Evolutionary conservation across 179 eudicot species (phyloP).

Genomic region (Monotropa hypopitys): DNA sequence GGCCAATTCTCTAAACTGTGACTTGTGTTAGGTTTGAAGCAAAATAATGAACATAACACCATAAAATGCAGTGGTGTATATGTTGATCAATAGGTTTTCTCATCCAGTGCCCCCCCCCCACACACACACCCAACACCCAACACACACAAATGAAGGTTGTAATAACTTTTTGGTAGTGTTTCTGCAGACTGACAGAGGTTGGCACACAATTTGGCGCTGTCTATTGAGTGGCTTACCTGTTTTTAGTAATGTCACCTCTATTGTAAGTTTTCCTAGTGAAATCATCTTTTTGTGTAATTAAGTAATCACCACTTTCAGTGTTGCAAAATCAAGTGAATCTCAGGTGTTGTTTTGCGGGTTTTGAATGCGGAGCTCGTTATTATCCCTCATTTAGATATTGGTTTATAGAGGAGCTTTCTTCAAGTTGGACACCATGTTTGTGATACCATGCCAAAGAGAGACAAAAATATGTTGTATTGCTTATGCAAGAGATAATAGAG

Average conservation of each 20-base stretch:
- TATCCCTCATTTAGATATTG: not conserved
- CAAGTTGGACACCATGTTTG: not conserved
- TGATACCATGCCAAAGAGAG: too few relatives aligned
- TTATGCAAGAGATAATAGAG: too few relatives aligned
- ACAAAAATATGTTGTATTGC: too few relatives aligned
- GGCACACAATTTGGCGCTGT: conserved; percentile 76
- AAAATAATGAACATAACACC: not conserved
- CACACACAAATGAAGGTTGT: not conserved
- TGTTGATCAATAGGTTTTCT: not conserved
- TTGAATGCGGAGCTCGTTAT: not conserved
- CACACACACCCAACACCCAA: too few relatives aligned
- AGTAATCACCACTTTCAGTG: not conserved
- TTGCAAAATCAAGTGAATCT: not conserved
- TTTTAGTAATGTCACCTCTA: conserved; percentile 41
- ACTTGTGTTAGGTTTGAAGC: not conserved
- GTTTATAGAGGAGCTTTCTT: not conserved
- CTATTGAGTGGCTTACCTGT: conserved; percentile 59
- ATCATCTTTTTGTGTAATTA: not conserved
- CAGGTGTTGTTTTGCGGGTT: not conserved
- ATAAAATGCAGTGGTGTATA: not conserved
- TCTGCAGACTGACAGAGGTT: conserved; percentile 49
- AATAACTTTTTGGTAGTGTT: conserved; percentile 8
- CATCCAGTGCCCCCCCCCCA: not conserved
- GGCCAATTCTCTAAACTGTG: not conserved
- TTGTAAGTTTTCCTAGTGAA: conserved; percentile 42